Conservation (phyloP, 345 rosid genomes). For the Eucalyptus viminalis region DNA sequence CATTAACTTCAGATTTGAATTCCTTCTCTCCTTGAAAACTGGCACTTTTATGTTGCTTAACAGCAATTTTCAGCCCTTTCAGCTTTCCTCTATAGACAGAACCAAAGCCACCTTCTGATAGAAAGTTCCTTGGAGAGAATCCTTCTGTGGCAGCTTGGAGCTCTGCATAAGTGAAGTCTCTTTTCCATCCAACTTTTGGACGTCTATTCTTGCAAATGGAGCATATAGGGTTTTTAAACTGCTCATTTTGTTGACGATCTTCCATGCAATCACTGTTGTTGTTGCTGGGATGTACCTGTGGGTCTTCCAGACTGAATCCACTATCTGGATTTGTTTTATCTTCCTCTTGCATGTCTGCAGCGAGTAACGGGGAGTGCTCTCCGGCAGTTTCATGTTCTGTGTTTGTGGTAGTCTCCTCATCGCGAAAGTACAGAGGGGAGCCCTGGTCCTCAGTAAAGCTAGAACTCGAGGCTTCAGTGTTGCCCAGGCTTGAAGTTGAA, state of each 20-base stretch:
- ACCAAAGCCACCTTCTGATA: constrained; percentile 68
- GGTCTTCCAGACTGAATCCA: constrained; percentile 8
- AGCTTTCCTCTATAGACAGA: constrained; percentile 40
- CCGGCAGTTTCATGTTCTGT: constrained; percentile 9
- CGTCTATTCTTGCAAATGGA: constrained; percentile 35
- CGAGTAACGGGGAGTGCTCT: not conserved
- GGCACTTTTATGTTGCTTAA: constrained; percentile 41
- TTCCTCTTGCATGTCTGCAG: not conserved
- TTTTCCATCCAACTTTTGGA: constrained; percentile 37
- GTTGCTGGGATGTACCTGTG: not conserved
- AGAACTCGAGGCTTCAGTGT: constrained; percentile 5
- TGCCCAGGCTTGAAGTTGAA: not conserved
- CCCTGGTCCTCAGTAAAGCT: constrained; percentile 1
- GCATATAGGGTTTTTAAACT: constrained; percentile 30
- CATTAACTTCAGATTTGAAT: constrained; percentile 51
- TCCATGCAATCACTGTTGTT: constrained; percentile 6
- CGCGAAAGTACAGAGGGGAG: not conserved
- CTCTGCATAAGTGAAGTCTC: constrained; percentile 43
- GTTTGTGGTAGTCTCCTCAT: constrained; percentile 3
- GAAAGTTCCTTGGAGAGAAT: constrained; percentile 22
- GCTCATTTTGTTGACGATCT: constrained; percentile 1
- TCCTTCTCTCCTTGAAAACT: constrained; percentile 59
- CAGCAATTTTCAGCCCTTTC: constrained; percentile 35
- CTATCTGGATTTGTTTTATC: not conserved
- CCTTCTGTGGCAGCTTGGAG: constrained; percentile 47